Conservation (phyloP, 2,329 filamentous ascomycete genomes). For the Parastagonospora nodorum region DNA sequence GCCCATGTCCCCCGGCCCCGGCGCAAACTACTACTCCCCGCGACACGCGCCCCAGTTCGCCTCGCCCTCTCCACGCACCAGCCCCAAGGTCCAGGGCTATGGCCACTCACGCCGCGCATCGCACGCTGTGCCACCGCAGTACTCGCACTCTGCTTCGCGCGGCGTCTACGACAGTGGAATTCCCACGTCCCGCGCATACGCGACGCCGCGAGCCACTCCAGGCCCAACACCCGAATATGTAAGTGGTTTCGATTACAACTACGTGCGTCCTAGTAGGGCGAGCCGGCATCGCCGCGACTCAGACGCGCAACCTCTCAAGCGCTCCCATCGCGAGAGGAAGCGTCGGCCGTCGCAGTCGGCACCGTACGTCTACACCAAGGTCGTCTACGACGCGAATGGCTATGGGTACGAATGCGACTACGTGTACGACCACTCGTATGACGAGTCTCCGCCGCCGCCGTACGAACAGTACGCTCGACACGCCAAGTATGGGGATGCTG, state of each 20-base stretch:
- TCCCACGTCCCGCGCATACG: constrained; percentile 46
- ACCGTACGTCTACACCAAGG: constrained; percentile 62
- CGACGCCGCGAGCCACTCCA: constrained; percentile 58
- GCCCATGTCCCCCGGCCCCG: constrained; percentile 54
- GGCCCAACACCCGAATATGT: constrained; percentile 60
- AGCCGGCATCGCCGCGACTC: constrained; percentile 47
- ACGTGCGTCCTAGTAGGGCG: constrained; percentile 34
- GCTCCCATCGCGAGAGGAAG: constrained; percentile 51
- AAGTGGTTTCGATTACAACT: constrained; percentile 61
- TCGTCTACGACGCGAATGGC: constrained; percentile 59
- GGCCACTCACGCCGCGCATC: constrained; percentile 63
- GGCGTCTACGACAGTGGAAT: constrained; percentile 47
- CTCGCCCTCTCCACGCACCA: constrained; percentile 53
- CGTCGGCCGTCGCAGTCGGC: constrained; percentile 57
- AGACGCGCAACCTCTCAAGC: constrained; percentile 47
- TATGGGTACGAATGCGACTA: constrained; percentile 54
- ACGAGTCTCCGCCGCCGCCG: constrained; percentile 55
- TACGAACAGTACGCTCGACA: constrained; percentile 56
- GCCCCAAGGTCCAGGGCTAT: constrained; percentile 55
- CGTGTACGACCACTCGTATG: constrained; percentile 48
- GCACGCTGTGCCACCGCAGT: constrained; percentile 53
- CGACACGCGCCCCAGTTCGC: constrained; percentile 53
- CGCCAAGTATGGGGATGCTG: constrained; percentile 62
- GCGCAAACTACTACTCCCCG: constrained; percentile 58
- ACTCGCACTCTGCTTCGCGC: constrained; percentile 46